These are phyloP conservation scores for Lichenothelia convexa DNA, from an alignment of 495 filamentous ascomycete genomes.

Conservation along the genomic window DNA sequence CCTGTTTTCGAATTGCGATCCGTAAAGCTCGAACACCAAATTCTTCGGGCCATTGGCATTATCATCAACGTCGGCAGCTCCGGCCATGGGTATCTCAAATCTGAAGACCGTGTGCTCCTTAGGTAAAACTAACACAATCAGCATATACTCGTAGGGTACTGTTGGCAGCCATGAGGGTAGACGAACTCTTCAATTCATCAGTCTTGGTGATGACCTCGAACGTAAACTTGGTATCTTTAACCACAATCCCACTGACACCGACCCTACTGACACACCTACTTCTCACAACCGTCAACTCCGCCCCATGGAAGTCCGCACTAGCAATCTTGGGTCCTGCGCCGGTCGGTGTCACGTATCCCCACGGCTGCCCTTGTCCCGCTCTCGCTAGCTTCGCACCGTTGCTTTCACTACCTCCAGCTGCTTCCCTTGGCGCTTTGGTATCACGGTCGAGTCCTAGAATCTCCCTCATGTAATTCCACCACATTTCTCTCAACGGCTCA, in stretches of 20 bases:
- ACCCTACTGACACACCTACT: constrained; percentile 66
- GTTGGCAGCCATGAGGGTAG: constrained; percentile 13
- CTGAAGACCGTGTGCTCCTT: constrained; percentile 82
- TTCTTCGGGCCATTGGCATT: constrained; percentile 12
- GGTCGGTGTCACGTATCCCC: constrained; percentile 27
- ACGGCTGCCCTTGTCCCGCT: too few species aligned
- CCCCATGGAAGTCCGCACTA: constrained; percentile 81
- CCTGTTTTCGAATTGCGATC: constrained; percentile 67
- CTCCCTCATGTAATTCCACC: constrained; percentile 69
- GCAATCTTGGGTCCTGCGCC: constrained; percentile 47
- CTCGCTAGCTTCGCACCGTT: constrained; percentile 25
- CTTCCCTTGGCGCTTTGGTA: constrained; percentile 16
- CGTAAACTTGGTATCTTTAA: constrained; percentile 69
- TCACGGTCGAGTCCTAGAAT: constrained; percentile 36
- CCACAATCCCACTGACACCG: constrained; percentile 67
- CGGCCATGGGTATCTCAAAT: constrained; percentile 41
- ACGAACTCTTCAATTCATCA: constrained; percentile 39
- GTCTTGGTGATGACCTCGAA: constrained; percentile 63
- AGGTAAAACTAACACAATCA: constrained; percentile 39
- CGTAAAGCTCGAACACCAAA: constrained; percentile 73
- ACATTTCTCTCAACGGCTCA: constrained; percentile 55
- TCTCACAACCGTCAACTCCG: constrained; percentile 64
- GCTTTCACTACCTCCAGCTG: constrained; percentile 5
- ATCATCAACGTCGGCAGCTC: constrained; percentile 7
- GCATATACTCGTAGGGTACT: too few species aligned